Base-by-base conservation (phyloP, 768 basidiomycete genomes). In the Psilocybe tampanensis region DNA sequence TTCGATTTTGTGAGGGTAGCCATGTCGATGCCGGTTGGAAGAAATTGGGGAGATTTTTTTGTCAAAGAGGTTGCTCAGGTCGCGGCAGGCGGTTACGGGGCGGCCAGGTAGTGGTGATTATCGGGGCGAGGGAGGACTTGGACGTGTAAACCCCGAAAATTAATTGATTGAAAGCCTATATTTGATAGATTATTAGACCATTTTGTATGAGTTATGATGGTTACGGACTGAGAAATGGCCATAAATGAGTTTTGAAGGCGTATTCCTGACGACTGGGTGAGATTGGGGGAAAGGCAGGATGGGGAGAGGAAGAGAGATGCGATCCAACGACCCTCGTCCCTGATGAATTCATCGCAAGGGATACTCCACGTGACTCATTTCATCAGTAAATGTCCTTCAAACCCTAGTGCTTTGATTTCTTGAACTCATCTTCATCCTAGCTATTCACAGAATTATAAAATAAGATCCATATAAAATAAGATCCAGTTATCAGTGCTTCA, bases 1-100 rank as follows among this genome's bases (percentile, higher is more conserved):
- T 68, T 73, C 15, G 73, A 67, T 49, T 73, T 74, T 54, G 72
- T 73, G 41, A 77, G 65, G 42, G 77, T 79, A 33, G 77, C 77
- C 77, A 79, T 77, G 39, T 29, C 7, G 19, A 26, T 44, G 54
- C 22, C 26, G 15, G 3, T 13, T 47, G 45, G 11, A 48, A 24
- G 17, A 29, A 29, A 32, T 32, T 18, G 4, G 9, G 32, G 29
- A 48, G 26, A 18, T 12, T 48, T 26, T 33, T 11, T 19, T 33
- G n/a, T n/a, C 12, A 24, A 15, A 22, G 5, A 48, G 26, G 26
- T 48, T 21, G 13, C 21, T 26, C 3, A 45, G 23, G 44, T 48
- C n/a, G 26, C n/a, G 29, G 8, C 6, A 24, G 44, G 29, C 29
- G 47, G 26, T 23, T 48, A 32, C 47, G 29, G 17, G 13, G 47